Conservation (phyloP, 2,329 filamentous ascomycete genomes). For the Aspergillus sp. region DNA sequence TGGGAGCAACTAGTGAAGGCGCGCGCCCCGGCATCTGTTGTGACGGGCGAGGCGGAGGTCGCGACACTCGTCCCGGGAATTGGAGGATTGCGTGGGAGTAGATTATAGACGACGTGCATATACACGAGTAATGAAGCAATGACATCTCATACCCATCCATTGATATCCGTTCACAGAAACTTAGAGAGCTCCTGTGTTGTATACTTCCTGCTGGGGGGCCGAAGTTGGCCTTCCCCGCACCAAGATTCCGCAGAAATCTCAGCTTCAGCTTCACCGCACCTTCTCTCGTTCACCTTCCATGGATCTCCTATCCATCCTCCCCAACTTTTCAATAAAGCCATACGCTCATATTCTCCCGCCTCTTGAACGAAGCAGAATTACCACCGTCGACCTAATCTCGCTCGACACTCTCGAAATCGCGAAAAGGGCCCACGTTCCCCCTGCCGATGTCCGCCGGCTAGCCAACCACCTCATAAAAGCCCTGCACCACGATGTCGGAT, state of each 20-base stretch:
- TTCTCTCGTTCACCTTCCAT: constrained; percentile 31
- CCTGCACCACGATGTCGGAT: constrained; percentile 66
- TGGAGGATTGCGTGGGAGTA: constrained; percentile 4
- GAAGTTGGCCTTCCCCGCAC: constrained; percentile 1
- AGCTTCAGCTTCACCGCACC: constrained; percentile 2
- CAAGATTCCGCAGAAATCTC: not conserved
- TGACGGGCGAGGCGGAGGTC: not conserved
- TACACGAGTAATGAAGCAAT: not conserved
- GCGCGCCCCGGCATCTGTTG: not conserved
- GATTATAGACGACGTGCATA: constrained; percentile 1
- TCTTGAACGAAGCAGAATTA: constrained; percentile 77
- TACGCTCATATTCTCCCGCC: constrained; percentile 77
- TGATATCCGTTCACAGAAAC: not conserved
- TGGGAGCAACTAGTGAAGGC: constrained; percentile 7
- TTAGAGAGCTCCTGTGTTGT: not conserved
- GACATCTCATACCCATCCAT: not conserved
- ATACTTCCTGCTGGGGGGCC: not conserved
- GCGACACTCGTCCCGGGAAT: not conserved
- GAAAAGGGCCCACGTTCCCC: constrained; percentile 79
- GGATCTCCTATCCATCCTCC: constrained; percentile 82
- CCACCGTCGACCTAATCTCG: constrained; percentile 81
- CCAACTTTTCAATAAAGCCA: constrained; percentile 72
- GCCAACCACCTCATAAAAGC: constrained; percentile 68
- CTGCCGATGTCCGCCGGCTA: constrained; percentile 78
- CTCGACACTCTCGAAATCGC: constrained; percentile 82